Percentiles rank a stretch among this genome's conserved stretches.
Evolutionary conservation across 176 grass and related monocot genomes (phyloP).

Genomic region (Rhynchospora tenuis): DNA sequence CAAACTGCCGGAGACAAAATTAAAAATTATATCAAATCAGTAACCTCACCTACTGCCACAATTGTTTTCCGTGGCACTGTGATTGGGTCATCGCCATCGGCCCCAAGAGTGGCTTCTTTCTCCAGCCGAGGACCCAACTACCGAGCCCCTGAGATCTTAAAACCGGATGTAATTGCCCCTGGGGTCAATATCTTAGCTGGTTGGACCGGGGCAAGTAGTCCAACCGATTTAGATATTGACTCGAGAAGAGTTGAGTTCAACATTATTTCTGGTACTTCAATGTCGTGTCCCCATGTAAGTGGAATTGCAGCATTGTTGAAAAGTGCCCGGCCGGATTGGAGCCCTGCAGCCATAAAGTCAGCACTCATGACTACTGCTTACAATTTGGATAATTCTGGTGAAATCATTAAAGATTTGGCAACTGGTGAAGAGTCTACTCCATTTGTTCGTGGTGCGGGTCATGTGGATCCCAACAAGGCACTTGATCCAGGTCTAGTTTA

Average conservation of each 20-base stretch:
- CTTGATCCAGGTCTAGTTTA: conserved; percentile 56
- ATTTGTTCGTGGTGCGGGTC: conserved; percentile 51
- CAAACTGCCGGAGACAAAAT: conserved; percentile 62
- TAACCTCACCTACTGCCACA: conserved; percentile 62
- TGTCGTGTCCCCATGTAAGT: conserved; percentile 38
- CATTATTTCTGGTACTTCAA: conserved; percentile 41
- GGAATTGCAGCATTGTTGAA: conserved; percentile 39
- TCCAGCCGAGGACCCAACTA: conserved; percentile 38
- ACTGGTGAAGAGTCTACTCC: conserved; percentile 56
- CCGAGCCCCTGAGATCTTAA: conserved; percentile 34
- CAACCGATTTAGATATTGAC: conserved; percentile 24
- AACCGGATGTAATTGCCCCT: conserved; percentile 53
- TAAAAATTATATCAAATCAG: conserved; percentile 42
- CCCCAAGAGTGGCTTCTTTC: conserved; percentile 38
- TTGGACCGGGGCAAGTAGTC: conserved; percentile 58
- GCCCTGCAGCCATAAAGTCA: conserved; percentile 36
- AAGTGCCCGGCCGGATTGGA: conserved; percentile 31
- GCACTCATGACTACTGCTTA: conserved; percentile 49
- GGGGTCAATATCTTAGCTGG: conserved; percentile 56
- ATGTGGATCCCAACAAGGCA: conserved; percentile 38
- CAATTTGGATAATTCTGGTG: conserved; percentile 14
- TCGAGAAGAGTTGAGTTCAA: conserved; percentile 32
- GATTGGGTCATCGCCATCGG: conserved; percentile 45
- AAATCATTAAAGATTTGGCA: conserved; percentile 50
- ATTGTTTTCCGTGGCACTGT: conserved; percentile 67